Percentiles rank a stretch among this genome's conserved stretches.
Evolutionary conservation across 208 protist genomes (phyloP).

Genomic region (Crithidia bombi): DNA sequence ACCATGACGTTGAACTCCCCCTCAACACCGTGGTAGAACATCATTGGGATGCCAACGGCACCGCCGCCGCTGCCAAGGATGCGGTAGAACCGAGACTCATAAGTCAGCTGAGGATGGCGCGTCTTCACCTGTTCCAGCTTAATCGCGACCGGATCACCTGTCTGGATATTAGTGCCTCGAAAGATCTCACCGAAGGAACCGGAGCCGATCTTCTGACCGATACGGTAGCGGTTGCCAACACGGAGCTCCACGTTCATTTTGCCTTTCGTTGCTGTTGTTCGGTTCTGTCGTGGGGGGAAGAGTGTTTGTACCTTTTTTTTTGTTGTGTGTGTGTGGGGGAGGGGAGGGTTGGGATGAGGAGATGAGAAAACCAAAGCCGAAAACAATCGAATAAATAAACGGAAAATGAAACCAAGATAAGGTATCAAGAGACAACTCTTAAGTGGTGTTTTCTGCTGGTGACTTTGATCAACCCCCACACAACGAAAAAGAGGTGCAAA

Average conservation of each 20-base stretch:
- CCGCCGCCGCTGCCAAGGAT: conserved; percentile 79
- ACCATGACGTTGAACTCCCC: conserved; percentile 95
- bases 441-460: too few species aligned
- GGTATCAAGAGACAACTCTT: too few species aligned
- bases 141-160: conserved; percentile 89
- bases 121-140: conserved; percentile 92
- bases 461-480: too few species aligned
- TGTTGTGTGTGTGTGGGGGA: too few species aligned
- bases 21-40: conserved; percentile 91
- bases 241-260: conserved; percentile 94
- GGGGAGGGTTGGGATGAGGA: too few species aligned
- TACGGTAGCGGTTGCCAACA: conserved; percentile 96
- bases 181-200: conserved; percentile 96
- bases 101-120: conserved; percentile 92
- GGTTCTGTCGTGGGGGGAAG: not conserved
- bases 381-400: too few species aligned
- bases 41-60: conserved; percentile 86
- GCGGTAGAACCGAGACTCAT: conserved; percentile 91
- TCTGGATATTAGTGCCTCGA: conserved; percentile 91
- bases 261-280: conserved; percentile 95
- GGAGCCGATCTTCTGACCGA: conserved; percentile 98
- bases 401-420: too few species aligned
- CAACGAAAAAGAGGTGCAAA: too few species aligned
- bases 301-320: too few species aligned
- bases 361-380: too few species aligned